phyloP scores from a whole-genome alignment of 148 eudicot species.

The Rhododendron simsii region DNA sequence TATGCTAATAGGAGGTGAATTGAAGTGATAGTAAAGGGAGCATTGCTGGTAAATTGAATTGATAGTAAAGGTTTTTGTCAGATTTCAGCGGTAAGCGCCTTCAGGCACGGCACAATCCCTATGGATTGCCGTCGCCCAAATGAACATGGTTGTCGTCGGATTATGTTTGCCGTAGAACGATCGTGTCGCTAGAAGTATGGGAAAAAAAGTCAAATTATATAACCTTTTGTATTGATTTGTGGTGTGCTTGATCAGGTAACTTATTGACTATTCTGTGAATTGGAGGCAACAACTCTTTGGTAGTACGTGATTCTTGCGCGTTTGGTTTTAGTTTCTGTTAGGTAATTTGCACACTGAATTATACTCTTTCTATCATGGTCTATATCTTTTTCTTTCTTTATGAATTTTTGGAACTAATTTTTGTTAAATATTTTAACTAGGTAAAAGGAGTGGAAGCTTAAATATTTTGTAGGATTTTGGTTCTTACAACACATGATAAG shows the following conservation, averaged over 20 bases:
- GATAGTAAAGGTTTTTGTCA: no score
- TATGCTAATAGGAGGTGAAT: no score
- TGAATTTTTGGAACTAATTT: background rate
- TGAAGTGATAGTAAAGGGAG: no score
- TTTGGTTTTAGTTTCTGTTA: conserved; percentile 1
- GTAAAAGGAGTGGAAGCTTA: background rate
- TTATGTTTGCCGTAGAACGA: no score
- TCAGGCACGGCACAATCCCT: no score
- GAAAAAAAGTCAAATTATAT: background rate
- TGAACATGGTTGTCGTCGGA: no score
- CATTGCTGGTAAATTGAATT: no score
- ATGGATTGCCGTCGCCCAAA: no score
- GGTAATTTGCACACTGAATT: conserved; percentile 12
- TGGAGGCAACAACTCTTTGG: background rate
- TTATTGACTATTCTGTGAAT: background rate
- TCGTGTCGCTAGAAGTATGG: no score
- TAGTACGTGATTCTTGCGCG: background rate
- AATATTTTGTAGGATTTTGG: background rate
- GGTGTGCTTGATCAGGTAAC: conserved; percentile 9
- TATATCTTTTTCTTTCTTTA: background rate
- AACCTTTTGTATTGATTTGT: background rate
- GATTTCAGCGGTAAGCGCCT: no score
- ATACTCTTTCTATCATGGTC: conserved; percentile 6
- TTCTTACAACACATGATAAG: no score
- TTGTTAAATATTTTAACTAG: background rate